These are phyloP conservation scores for Aureobasidium sp. DNA, from an alignment of 2,329 filamentous ascomycete species.

Conservation along the genomic window DNA sequence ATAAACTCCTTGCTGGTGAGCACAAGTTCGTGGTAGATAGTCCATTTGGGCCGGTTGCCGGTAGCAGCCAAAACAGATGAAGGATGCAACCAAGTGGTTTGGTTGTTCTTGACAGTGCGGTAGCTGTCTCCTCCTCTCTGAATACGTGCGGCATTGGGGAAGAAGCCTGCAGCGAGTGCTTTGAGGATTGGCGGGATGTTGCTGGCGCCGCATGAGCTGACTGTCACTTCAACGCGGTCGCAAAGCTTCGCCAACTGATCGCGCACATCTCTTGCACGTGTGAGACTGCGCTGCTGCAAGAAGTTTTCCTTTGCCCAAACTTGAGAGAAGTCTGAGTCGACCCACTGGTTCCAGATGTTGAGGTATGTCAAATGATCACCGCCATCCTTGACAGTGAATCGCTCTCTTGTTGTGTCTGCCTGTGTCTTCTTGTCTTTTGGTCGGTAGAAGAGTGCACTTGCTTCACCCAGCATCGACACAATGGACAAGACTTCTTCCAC, in stretches of 20 bases:
- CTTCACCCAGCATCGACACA: conserved; percentile 88
- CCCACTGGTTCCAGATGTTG: conserved; percentile 94
- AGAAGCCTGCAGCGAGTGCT: conserved; percentile 85
- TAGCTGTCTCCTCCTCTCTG: conserved; percentile 82
- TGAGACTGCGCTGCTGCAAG: conserved; percentile 82
- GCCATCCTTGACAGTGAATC: conserved; percentile 84
- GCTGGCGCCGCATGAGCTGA: conserved; percentile 59
- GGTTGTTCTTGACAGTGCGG: conserved; percentile 82
- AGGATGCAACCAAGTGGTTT: conserved; percentile 87
- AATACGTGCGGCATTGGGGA: conserved; percentile 81
- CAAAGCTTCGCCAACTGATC: conserved; percentile 90
- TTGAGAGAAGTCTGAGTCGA: conserved; percentile 79
- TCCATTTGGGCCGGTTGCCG: conserved; percentile 64
- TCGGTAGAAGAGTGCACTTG: conserved; percentile 82
- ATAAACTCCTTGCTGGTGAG: conserved; percentile 89
- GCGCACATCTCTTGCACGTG: conserved; percentile 79
- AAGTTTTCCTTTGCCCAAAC: conserved; percentile 93
- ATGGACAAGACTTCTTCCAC: conserved; percentile 89
- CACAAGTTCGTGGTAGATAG: conserved; percentile 80
- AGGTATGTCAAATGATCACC: conserved; percentile 84
- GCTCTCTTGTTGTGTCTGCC: conserved; percentile 79
- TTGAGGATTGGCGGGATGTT: conserved; percentile 79
- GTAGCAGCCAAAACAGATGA: conserved; percentile 71
- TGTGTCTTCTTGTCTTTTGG: conserved; percentile 97
- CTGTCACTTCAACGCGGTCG: conserved; percentile 78